Conservation (phyloP, 1,284 basidiomycete species). For the Ustilago hordei region DNA sequence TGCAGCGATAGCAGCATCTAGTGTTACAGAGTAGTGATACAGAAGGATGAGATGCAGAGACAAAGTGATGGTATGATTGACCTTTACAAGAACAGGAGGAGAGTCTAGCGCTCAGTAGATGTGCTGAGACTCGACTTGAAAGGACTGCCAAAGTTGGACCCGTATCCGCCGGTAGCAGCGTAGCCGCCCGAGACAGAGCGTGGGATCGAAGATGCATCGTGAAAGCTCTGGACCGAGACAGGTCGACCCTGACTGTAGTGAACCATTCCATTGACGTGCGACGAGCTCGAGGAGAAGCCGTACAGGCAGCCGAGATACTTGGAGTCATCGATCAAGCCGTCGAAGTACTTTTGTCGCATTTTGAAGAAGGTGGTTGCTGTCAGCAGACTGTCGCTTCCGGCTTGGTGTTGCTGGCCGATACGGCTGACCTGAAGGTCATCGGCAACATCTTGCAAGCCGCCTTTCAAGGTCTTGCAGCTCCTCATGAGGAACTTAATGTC, state of each 20-base stretch:
- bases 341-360: constrained; percentile 90
- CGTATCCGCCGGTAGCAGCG: constrained; percentile 34
- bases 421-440: constrained; percentile 90
- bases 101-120: constrained; percentile 33
- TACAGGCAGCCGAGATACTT: constrained; percentile 68
- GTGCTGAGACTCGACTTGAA: constrained; percentile 44
- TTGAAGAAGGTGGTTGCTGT: constrained; percentile 96
- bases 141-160: constrained; percentile 46
- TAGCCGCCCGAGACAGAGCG: constrained; percentile 48
- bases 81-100: not conserved
- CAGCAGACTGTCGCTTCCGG: constrained; percentile 92
- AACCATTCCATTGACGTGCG: constrained; percentile 51
- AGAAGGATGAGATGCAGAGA: constrained; percentile 14
- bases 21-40: constrained; percentile 43
- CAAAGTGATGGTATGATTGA: not conserved
- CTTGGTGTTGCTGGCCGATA: constrained; percentile 93
- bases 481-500: constrained; percentile 98
- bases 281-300: constrained; percentile 62
- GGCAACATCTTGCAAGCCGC: constrained; percentile 94
- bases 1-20: constrained; percentile 26
- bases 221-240: constrained; percentile 47
- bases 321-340: constrained; percentile 79
- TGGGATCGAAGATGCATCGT: constrained; percentile 43
- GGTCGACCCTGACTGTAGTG: constrained; percentile 52
- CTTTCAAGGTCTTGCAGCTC: constrained; percentile 86